Conservation (phyloP, 2,329 filamentous ascomycete species). For the Trichoderma sp. region DNA sequence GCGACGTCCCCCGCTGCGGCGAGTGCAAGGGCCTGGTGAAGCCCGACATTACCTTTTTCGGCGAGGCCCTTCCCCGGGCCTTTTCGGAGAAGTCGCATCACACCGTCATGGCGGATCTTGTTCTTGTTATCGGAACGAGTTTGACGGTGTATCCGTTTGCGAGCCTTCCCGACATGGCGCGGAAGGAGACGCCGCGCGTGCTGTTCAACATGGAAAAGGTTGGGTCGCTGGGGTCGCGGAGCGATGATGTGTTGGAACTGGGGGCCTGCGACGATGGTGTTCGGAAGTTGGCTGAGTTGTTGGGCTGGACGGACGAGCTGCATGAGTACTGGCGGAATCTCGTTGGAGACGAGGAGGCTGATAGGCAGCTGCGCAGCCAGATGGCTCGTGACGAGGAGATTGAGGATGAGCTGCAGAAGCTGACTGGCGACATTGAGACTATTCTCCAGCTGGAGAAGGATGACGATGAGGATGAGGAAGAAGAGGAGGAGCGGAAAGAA, state of each 20-base stretch:
- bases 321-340: constrained; percentile 72
- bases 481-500: background rate
- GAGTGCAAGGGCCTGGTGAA: constrained; percentile 81
- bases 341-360: constrained; percentile 63
- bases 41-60: constrained; percentile 94
- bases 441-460: constrained; percentile 40
- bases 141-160: constrained; percentile 88
- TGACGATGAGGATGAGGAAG: background rate
- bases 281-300: constrained; percentile 71
- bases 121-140: constrained; percentile 87
- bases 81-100: constrained; percentile 47
- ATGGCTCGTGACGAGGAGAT: constrained; percentile 40
- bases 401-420: constrained; percentile 50
- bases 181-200: constrained; percentile 68
- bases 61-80: constrained; percentile 61
- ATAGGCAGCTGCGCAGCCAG: constrained; percentile 47
- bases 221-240: constrained; percentile 71
- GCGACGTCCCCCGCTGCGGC: constrained; percentile 70
- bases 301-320: constrained; percentile 86
- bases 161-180: constrained; percentile 67
- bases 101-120: constrained; percentile 68
- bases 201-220: constrained; percentile 87
- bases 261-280: constrained; percentile 85
- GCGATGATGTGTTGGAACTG: constrained; percentile 83
- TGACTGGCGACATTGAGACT: constrained; percentile 43